phyloP scores from a whole-genome alignment of 306 rosid species.

The Albizia julibrissin region DNA sequence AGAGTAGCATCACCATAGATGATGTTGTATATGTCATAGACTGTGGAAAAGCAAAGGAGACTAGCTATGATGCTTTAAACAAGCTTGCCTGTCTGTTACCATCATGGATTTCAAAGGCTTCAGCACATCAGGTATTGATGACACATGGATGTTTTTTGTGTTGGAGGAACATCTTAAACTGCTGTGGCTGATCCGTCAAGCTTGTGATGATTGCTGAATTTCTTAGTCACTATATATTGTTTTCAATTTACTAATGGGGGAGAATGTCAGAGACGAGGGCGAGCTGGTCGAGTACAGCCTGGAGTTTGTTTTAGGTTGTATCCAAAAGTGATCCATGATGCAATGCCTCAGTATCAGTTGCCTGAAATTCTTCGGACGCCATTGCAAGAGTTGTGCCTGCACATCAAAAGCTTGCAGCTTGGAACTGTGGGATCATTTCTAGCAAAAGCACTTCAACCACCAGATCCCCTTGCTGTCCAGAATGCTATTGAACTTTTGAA shows the following conservation, averaged over 20 bases:
- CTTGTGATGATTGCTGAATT: constrained; percentile 24
- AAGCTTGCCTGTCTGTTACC: constrained; percentile 94
- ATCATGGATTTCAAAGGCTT: constrained; percentile 97
- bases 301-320: constrained; percentile 91
- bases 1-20: constrained; percentile 98
- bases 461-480: constrained; percentile 89
- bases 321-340: constrained; percentile 84
- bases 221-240: constrained; percentile 16
- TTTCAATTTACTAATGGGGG: constrained; percentile 30
- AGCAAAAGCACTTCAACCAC: constrained; percentile 96
- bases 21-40: constrained; percentile 93
- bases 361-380: constrained; percentile 97
- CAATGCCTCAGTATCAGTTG: constrained; percentile 86
- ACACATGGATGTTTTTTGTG: constrained; percentile 17
- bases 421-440: constrained; percentile 88
- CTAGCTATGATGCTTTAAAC: constrained; percentile 95
- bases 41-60: constrained; percentile 98
- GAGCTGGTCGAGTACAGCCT: constrained; percentile 98
- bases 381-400: constrained; percentile 96
- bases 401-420: constrained; percentile 90
- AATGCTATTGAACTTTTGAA: constrained; percentile 95
- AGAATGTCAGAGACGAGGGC: constrained; percentile 85
- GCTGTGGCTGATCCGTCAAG: not conserved
- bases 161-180: constrained; percentile 14
- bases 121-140: constrained; percentile 85